Evolutionary conservation across 352 stramenopile species (phyloP).

Genomic region (Globisporangium barbulae): DNA sequence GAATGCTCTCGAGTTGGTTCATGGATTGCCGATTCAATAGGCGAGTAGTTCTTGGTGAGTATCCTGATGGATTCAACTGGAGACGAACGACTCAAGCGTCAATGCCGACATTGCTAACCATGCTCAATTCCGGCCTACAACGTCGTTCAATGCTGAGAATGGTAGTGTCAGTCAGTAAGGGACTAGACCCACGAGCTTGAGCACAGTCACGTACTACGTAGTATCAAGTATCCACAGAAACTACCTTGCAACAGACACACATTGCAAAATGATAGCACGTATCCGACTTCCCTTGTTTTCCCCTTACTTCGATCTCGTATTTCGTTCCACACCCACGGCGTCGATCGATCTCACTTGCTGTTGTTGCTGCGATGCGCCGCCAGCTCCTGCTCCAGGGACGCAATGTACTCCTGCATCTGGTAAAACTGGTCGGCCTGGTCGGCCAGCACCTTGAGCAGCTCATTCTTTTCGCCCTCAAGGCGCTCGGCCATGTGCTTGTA

Average conservation of each 20-base stretch:
- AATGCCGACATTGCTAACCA: too few relatives aligned
- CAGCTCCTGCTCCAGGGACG: slow-evolving; percentile 59
- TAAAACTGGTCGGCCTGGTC: slow-evolving; percentile 72
- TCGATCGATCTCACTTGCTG: not conserved
- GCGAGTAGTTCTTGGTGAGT: too few relatives aligned
- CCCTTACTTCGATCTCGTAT: not conserved
- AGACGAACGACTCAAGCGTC: too few relatives aligned
- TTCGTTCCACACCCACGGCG: slow-evolving; percentile 15
- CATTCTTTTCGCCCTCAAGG: slow-evolving; percentile 71
- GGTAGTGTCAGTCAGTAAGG: too few relatives aligned
- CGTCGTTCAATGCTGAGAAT: too few relatives aligned
- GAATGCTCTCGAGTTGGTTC: not conserved
- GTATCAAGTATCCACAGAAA: not conserved
- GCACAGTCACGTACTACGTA: too few relatives aligned
- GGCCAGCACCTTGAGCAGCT: slow-evolving; percentile 64
- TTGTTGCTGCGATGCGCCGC: slow-evolving; percentile 30
- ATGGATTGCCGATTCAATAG: too few relatives aligned
- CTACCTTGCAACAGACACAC: too few relatives aligned
- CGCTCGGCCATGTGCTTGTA: slow-evolving; percentile 82
- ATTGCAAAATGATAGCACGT: not conserved
- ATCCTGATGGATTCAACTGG: too few relatives aligned
- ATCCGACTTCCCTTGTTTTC: not conserved
- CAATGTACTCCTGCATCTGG: slow-evolving; percentile 73
- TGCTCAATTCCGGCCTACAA: too few relatives aligned
- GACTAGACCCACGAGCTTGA: too few relatives aligned